Conservation (phyloP, 2,329 filamentous ascomycete genomes). For the Fonsecaea monophora region DNA sequence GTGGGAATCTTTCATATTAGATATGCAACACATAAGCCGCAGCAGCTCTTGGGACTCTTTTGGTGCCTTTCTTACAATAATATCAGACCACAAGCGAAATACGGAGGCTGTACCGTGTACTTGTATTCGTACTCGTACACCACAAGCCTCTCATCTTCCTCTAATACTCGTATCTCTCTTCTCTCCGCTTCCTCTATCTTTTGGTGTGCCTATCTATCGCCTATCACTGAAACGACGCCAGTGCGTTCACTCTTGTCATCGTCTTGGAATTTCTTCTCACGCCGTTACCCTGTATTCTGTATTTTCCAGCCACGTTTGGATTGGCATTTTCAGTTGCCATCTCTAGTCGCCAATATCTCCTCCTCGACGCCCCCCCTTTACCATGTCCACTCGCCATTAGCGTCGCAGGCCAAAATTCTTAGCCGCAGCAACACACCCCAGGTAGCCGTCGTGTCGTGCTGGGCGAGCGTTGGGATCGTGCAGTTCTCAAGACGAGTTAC, state of each 20-base stretch:
- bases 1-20: neutral
- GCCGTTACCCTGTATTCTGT: neutral
- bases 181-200: neutral
- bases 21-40: slow-evolving; percentile 13
- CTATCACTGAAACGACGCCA: neutral
- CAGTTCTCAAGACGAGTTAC: slow-evolving; percentile 27
- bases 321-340: slow-evolving; percentile 5
- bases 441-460: slow-evolving; percentile 17
- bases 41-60: neutral
- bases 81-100: slow-evolving; percentile 1
- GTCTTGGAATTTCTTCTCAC: neutral
- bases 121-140: neutral
- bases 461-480: slow-evolving; percentile 12
- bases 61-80: neutral
- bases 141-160: neutral
- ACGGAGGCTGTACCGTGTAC: neutral
- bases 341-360: neutral
- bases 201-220: neutral
- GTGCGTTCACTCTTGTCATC: neutral
- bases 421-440: slow-evolving; percentile 30
- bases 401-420: slow-evolving; percentile 22
- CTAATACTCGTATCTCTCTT: neutral
- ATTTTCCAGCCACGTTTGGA: neutral
- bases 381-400: slow-evolving; percentile 32
- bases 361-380: slow-evolving; percentile 4